A percentile compares a stretch with the other conserved stretches of the same genome.
Evolutionary conservation across 225 moss, liverwort and hornwort genomes (phyloP).

Genomic region (Pseudoscleropodium purum): DNA sequence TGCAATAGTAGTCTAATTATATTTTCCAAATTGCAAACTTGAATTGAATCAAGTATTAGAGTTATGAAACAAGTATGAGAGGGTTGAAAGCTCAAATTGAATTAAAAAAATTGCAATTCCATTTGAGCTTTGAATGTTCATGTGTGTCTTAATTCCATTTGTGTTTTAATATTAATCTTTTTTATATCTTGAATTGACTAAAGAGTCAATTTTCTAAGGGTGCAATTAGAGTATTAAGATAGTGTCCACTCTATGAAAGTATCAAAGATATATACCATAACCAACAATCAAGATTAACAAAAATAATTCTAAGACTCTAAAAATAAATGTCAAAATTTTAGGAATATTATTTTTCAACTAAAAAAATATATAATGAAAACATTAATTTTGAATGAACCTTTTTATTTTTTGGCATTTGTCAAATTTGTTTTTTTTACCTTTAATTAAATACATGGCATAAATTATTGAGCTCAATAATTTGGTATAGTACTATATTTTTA

Average conservation of each 20-base stretch:
- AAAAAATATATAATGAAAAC: not conserved
- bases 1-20: not conserved
- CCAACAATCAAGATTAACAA: not conserved
- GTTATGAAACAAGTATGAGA: not conserved
- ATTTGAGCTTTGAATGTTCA: not conserved
- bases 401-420: not conserved
- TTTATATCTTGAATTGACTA: not conserved
- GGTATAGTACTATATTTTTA: not conserved
- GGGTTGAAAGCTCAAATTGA: not conserved
- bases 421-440: too few species aligned
- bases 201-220: not conserved
- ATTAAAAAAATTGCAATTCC: not conserved
- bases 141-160: too few species aligned
- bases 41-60: not conserved
- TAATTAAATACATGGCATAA: not conserved
- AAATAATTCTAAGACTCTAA: not conserved
- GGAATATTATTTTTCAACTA: not conserved
- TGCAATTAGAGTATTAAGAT: not conserved
- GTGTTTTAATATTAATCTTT: not conserved
- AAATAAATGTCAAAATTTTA: not conserved
- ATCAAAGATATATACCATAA: not conserved
- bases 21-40: not conserved
- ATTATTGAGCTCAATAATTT: not conserved
- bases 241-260: not conserved
- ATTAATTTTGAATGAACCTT: not conserved